Base-by-base conservation (phyloP, 768 basidiomycete genomes). In the Auricularia sp. region DNA sequence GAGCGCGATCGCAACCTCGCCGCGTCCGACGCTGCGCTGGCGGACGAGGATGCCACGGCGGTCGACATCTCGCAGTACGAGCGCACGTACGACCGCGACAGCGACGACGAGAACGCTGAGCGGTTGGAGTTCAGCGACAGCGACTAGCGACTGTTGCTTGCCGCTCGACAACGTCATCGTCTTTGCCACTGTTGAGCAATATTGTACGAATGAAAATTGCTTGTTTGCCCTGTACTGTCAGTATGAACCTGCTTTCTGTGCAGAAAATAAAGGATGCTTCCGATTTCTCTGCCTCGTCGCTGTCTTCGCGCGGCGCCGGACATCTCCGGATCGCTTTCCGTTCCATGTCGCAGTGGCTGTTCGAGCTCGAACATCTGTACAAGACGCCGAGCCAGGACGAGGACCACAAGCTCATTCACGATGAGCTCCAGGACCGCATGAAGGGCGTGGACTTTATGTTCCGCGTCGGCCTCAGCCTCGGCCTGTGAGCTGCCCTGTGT, bases 31-130 rank as follows among this genome's bases (percentile, higher is more conserved):
- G 90, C 91, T 67, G 81, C 75, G 14, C 78, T 94, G 43, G 74
- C 88, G 71, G 95, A 98, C 73, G 96, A 94, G 72, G 94, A 86
- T 33, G 83, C 85, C 0, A 85, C 89, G 63, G 91, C 90, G 23
- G 91, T 98, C 61, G 95, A 98, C 73, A 74, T 91, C 70, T 90
- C 86, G 68, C 88, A 94, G 73, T 99, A 95, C 70, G 89, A 93
- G 64, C 82, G 94, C 67, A 81, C 80, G 47, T 78, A 78, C 56
- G 70, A 77, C 33, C 80, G 83, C 56, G 68, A 67, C 33, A 64
- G 74, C 51, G 71, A 76, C 61, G 87, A 79, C 23, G 88, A 91
- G 36, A 1, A 29, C 29, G 29, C 29, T 2, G 83, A 82, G 29
- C 75, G 75, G 62, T 76, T 93, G 64, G 83, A 83, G 66, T 91